Percentiles rank a stretch among this genome's conserved stretches.
Evolutionary conservation across 2,329 filamentous ascomycete genomes (phyloP).

Genomic region (Byssothecium circinans): DNA sequence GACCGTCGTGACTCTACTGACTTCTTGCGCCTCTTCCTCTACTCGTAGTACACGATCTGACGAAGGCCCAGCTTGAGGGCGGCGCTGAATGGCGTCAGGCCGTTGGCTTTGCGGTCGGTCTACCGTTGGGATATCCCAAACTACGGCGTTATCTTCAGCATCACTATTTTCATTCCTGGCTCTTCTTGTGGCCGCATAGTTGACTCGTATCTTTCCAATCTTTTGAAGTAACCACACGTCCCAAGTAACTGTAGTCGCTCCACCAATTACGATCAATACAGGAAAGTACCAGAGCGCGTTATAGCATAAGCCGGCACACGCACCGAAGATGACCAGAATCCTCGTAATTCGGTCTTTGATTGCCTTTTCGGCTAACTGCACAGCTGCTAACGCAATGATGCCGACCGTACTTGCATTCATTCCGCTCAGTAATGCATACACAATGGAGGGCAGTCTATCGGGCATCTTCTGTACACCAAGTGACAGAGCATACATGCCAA

Average conservation of each 20-base stretch:
- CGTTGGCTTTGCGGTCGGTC: too few species aligned
- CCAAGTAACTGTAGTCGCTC: slow-evolving; percentile 56
- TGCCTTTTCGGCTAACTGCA: slow-evolving; percentile 67
- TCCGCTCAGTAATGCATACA: slow-evolving; percentile 70
- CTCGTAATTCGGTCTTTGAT: slow-evolving; percentile 67
- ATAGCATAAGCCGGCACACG: slow-evolving; percentile 64
- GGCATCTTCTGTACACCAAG: slow-evolving; percentile 65
- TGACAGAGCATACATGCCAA: slow-evolving; percentile 71
- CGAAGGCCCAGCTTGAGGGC: slow-evolving; percentile 19
- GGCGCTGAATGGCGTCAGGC: slow-evolving; percentile 24
- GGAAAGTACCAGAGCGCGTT: slow-evolving; percentile 78
- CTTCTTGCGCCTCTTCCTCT: slow-evolving; percentile 9
- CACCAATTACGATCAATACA: slow-evolving; percentile 60
- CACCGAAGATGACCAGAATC: slow-evolving; percentile 65
- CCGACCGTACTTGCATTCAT: slow-evolving; percentile 74
- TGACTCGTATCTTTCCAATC: slow-evolving; percentile 32
- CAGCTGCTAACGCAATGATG: slow-evolving; percentile 69
- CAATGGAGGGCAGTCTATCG: slow-evolving; percentile 60
- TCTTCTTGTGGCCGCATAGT: slow-evolving; percentile 19
- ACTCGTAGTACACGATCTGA: slow-evolving; percentile 18
- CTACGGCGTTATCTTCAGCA: slow-evolving; percentile 21
- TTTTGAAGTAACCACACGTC: slow-evolving; percentile 57
- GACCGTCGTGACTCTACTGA: slow-evolving; percentile 1
- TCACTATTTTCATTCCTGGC: slow-evolving; percentile 20
- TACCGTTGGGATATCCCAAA: slow-evolving; percentile 25